Percentiles rank a stretch among this genome's conserved stretches.
Conservation (phyloP, 768 basidiomycete genomes). For the Lentinus brumalis region DNA sequence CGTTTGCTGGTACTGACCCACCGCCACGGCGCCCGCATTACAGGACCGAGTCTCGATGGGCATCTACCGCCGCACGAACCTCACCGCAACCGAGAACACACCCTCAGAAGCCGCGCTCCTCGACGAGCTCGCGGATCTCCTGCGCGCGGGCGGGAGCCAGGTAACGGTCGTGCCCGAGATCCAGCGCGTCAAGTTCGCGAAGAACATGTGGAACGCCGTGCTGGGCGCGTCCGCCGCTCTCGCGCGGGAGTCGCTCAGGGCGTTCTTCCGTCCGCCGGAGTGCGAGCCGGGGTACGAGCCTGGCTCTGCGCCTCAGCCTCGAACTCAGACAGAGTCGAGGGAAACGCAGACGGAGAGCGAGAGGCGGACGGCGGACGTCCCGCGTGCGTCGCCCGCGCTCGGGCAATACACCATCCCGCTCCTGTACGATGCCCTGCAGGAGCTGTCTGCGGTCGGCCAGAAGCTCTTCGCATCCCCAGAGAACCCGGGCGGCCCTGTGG, state of each 20-base stretch:
- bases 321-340: constrained; percentile 22
- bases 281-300: constrained; percentile 27
- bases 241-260: constrained; percentile 48
- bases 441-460: constrained; percentile 45
- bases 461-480: constrained; percentile 47
- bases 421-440: constrained; percentile 47
- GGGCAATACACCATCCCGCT: constrained; percentile 47
- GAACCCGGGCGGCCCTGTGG: constrained; percentile 31
- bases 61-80: constrained; percentile 51
- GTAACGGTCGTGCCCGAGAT: constrained; percentile 55
- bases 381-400: constrained; percentile 35
- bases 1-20: too few relatives aligned
- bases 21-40: neutral
- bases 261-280: constrained; percentile 52
- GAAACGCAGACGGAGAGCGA: neutral
- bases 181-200: constrained; percentile 61
- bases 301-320: constrained; percentile 29
- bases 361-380: constrained; percentile 7
- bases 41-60: constrained; percentile 57
- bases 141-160: constrained; percentile 50
- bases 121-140: constrained; percentile 45
- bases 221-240: constrained; percentile 57
- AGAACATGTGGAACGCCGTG: constrained; percentile 66
- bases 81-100: constrained; percentile 41
- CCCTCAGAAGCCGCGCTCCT: constrained; percentile 44